Conservation (phyloP, 176 grass and related monocot genomes). For the Oryza coarctata region DNA sequence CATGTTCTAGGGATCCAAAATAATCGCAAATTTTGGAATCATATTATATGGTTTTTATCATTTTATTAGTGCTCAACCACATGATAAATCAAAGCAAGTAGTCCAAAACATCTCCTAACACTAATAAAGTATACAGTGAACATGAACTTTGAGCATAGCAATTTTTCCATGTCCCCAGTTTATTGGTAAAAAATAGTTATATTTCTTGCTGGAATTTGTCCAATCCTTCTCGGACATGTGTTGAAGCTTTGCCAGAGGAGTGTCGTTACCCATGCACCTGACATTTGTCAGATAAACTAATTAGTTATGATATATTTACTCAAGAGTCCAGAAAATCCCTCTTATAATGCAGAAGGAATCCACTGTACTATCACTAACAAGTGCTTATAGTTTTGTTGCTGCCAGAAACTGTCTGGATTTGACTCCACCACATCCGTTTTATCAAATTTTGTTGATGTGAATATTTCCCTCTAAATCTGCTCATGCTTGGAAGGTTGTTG, state of each 20-base stretch:
- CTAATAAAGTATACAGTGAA: neutral
- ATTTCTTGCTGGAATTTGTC: neutral
- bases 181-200: neutral
- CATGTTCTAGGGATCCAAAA: neutral
- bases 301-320: constrained; percentile 15
- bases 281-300: constrained; percentile 7
- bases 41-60: neutral
- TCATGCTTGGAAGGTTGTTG: neutral
- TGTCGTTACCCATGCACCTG: neutral
- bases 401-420: neutral
- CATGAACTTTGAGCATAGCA: neutral
- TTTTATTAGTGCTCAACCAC: neutral
- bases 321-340: neutral
- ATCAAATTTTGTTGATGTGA: constrained; percentile 1
- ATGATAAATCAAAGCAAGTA: neutral
- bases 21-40: neutral
- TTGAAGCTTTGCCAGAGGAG: neutral
- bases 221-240: neutral
- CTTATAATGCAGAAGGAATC: neutral
- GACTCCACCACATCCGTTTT: neutral
- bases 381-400: neutral
- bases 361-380: neutral
- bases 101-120: neutral
- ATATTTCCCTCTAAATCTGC: neutral
- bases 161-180: neutral